A percentile compares a stretch with the other conserved stretches of the same genome.
phyloP scores from a whole-genome alignment of 345 rosid genomes.

The Murraya paniculata region DNA sequence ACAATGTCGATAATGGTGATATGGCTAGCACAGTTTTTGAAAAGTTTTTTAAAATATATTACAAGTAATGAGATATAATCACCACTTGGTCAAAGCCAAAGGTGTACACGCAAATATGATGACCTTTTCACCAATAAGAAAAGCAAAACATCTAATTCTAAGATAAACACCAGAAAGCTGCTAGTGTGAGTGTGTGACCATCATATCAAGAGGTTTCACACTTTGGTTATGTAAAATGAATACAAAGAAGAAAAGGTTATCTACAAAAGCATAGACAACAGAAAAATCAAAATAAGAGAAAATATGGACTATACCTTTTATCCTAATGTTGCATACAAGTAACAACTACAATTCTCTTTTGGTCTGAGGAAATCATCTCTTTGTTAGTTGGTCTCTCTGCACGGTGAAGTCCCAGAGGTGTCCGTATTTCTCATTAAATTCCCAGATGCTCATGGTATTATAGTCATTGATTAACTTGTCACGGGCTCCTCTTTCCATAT shows the following conservation, averaged over 20 bases:
- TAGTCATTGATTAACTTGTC: conserved; percentile 83
- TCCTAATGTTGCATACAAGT: conserved; percentile 1
- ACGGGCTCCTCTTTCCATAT: conserved; percentile 83
- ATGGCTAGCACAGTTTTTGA: not conserved
- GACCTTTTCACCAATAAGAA: not conserved
- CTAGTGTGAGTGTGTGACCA: not conserved
- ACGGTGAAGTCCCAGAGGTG: conserved; percentile 91
- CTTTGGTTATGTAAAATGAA: not conserved
- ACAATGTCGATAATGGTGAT: not conserved
- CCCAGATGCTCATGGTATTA: conserved; percentile 89
- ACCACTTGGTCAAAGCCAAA: not conserved
- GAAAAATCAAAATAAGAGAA: not conserved
- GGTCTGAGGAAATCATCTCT: conserved; percentile 34
- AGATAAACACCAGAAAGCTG: not conserved
- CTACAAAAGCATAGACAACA: not conserved
- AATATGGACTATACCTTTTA: not conserved
- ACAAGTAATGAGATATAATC: not conserved
- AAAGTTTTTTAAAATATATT: not conserved
- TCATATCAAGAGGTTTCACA: not conserved
- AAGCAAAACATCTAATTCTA: not conserved
- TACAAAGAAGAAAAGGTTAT: not conserved
- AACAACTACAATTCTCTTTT: not conserved
- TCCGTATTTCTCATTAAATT: conserved; percentile 87
- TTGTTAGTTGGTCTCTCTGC: conserved; percentile 53
- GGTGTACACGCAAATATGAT: not conserved